Base-by-base conservation (phyloP, 352 stramenopile species). In the Globisporangium perplexum region DNA sequence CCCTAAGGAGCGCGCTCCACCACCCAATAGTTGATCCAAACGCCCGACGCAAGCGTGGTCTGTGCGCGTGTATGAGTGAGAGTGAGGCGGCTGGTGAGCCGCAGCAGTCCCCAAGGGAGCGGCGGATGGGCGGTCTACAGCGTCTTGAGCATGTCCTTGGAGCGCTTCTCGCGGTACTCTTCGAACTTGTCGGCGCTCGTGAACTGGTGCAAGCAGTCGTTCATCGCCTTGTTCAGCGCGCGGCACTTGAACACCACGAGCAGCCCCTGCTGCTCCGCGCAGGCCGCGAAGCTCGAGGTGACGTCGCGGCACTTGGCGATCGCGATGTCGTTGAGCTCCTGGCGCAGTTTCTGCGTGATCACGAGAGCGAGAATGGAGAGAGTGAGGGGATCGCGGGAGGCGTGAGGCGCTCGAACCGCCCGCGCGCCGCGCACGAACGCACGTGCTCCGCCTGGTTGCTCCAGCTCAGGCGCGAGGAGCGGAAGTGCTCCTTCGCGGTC, bases 401-500 rank as follows among this genome's bases (percentile, higher is more conserved):
- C n/a, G n/a, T n/a, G n/a, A n/a, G n/a, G n/a, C n/a, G n/a, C n/a
- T n/a, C n/a, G n/a, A n/a, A n/a, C n/a, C n/a, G n/a, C n/a, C n/a
- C n/a, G 26, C 26, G 26, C 28, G 1, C 4, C 7, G 14, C 18
- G 7, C 39, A 4, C 18, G n/a, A 2, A 75, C 73, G 50, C 51
- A 90, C 77, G 45, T 93, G 79, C 56, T 90, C 79, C 4, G 82
- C 82, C 59, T 90, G 82, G 65, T 90, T 93, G 59, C 79, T 90
- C 82, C 82, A 90, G 36, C 74, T 80, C 62, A 93, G 71, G 33
- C 82, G 77, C 63, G 77, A 90, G 38, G 74, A 82, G 62, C 82
- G 82, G 59, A 85, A 88, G 24, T 68, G 60, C 51, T 80, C 69
- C 70, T 90, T 90, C 20, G 73, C 75, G 26, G 70, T 86, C 66